Base-by-base conservation (phyloP, 768 basidiomycete genomes). In the Collybia sordida region DNA sequence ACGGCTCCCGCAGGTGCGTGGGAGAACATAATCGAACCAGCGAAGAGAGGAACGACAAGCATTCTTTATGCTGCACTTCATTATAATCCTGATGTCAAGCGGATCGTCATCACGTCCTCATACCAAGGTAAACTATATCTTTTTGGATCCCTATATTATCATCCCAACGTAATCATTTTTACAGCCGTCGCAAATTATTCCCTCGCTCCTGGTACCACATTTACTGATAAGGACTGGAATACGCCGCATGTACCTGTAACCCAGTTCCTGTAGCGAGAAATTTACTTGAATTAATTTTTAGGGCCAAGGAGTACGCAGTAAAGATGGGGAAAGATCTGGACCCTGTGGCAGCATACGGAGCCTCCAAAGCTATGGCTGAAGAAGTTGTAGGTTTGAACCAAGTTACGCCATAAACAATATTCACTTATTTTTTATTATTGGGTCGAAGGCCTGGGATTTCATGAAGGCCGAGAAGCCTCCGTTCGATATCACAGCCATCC, bases 191-290 rank as follows among this genome's bases (percentile, higher is more conserved):
- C 18, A 28, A 36, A 51, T 45, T 17, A 9, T n/a, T 28, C 36
- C 19, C 19, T 23, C 7, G 31, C 18, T 21, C 14, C 24, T 17
- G 42, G 49, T 7, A 49, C 48, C 21, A 19, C 34, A 28, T 45
- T 45, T 31, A 45, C 24, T 14, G 49, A 44, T 18, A 36, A 45
- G 44, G 42, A 51, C 23, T 51, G 49, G 49, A 51, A 45, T 42
- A 31, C 18, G 12, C 23, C 39, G 48, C 42, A 28, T 27, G 38
- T 27, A 27, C 12, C 44, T 31, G 9, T 18, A 5, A 9, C 19
- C 12, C 6, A 12, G 28, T 9, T 45, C 11, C 23, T 14, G 12
- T 12, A 5, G n/a, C 24, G 11, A 45, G 11, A 15, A 31, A 17
- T 15, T 21, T 6, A 18, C 3, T 21, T n/a, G 9, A 21, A 17